These are phyloP conservation scores for Pulveroboletus sp. DNA, from an alignment of 1,284 basidiomycete genomes.

Conservation along the genomic window DNA sequence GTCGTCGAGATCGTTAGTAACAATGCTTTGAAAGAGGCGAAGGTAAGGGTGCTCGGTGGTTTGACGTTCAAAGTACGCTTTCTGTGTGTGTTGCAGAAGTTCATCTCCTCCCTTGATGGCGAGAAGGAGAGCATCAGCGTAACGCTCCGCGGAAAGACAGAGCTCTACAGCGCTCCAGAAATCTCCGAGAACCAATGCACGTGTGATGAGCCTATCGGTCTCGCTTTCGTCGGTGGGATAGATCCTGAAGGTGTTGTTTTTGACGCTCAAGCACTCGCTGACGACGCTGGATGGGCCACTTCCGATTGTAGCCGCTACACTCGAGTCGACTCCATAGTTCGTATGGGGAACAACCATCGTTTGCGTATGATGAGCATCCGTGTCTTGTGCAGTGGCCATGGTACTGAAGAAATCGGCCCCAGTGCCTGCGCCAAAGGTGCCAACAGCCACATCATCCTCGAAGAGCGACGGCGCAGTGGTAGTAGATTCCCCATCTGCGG, in stretches of 20 bases:
- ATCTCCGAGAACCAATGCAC: conserved; percentile 92
- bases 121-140: conserved; percentile 92
- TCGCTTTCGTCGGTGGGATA: conserved; percentile 90
- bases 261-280: conserved; percentile 47
- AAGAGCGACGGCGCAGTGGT: conserved; percentile 89
- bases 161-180: conserved; percentile 92
- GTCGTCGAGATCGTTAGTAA: conserved; percentile 82
- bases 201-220: conserved; percentile 86
- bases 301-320: conserved; percentile 88
- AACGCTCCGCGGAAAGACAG: conserved; percentile 87
- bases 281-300: conserved; percentile 83
- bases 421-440: conserved; percentile 59
- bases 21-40: conserved; percentile 94
- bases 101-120: conserved; percentile 91
- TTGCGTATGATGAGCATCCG: conserved; percentile 55
- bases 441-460: conserved; percentile 70
- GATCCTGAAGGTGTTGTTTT: conserved; percentile 86
- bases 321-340: conserved; percentile 79
- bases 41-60: conserved; percentile 84
- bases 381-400: conserved; percentile 53
- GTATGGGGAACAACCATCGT: conserved; percentile 74
- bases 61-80: conserved; percentile 88
- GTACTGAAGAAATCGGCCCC: conserved; percentile 91
- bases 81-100: conserved; percentile 88
- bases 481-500: conserved; percentile 73